Evolutionary conservation across 2,329 filamentous ascomycete species (phyloP).

Genomic region (Pseudodiploospora longispora): DNA sequence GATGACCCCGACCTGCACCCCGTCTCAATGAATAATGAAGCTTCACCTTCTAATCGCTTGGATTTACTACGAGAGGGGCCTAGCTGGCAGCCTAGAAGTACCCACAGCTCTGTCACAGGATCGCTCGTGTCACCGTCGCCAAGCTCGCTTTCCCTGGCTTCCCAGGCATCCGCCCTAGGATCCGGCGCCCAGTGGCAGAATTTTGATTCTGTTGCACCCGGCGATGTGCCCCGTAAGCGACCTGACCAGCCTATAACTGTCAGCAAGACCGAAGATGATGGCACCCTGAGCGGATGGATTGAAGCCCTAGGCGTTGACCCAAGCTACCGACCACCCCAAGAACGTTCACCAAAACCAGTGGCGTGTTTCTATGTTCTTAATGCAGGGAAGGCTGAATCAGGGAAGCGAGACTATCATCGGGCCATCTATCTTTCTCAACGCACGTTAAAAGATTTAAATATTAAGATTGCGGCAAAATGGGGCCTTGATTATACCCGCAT

Average conservation of each 20-base stretch:
- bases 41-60: constrained; percentile 49
- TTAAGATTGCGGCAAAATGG: constrained; percentile 70
- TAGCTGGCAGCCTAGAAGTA: constrained; percentile 45
- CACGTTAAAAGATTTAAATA: constrained; percentile 65
- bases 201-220: constrained; percentile 43
- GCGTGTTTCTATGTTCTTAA: constrained; percentile 81
- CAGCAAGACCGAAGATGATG: constrained; percentile 49
- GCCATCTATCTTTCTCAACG: constrained; percentile 80
- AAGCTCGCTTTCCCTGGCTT: constrained; percentile 55
- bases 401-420: constrained; percentile 60
- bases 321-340: constrained; percentile 70
- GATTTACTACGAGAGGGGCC: constrained; percentile 37
- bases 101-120: constrained; percentile 48
- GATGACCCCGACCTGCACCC: constrained; percentile 77
- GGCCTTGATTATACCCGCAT: constrained; percentile 67
- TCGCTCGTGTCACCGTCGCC: constrained; percentile 60
- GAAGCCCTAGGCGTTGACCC: constrained; percentile 87
- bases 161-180: constrained; percentile 40
- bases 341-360: constrained; percentile 61
- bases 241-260: constrained; percentile 47
- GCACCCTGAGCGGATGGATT: constrained; percentile 72
- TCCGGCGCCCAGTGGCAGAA: constrained; percentile 47
- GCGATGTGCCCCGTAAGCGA: constrained; percentile 38
- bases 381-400: constrained; percentile 40
- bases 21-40: constrained; percentile 63